A percentile compares a stretch with the other conserved stretches of the same genome.
phyloP scores from a whole-genome alignment of 1,139 yeast genomes.

The Candida buenavistaensis region DNA sequence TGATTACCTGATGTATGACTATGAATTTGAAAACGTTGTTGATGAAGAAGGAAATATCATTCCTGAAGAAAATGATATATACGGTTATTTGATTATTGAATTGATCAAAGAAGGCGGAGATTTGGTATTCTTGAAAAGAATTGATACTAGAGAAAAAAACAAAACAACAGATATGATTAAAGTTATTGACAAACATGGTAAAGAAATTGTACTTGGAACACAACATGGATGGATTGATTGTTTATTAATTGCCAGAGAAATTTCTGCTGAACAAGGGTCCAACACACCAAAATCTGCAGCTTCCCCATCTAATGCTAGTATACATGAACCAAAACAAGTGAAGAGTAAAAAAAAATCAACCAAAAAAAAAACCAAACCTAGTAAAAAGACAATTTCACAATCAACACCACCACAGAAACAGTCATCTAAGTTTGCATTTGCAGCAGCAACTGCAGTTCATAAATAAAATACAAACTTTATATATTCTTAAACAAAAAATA shows the following conservation, averaged over 20 bases:
- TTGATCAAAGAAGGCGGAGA: constrained; percentile 56
- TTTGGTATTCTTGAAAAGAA: constrained; percentile 56
- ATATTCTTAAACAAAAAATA: constrained; percentile 5
- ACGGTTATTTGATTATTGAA: constrained; percentile 67
- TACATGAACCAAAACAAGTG: constrained; percentile 3
- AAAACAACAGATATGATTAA: constrained; percentile 29
- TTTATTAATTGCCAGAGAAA: constrained; percentile 42
- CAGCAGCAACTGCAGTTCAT: constrained; percentile 50
- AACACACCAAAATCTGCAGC: constrained; percentile 2
- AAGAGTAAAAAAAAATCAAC: constrained; percentile 10
- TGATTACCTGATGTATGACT: constrained; percentile 77
- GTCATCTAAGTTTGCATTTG: constrained; percentile 40
- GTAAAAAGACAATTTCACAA: constrained; percentile 4
- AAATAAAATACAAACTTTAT: too few relatives aligned
- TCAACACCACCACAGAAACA: constrained; percentile 13
- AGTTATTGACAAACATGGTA: constrained; percentile 38
- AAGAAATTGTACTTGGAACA: constrained; percentile 35
- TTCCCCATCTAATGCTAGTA: constrained; percentile 10
- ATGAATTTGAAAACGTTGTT: constrained; percentile 54
- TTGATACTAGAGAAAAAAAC: constrained; percentile 24
- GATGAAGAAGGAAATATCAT: constrained; percentile 45
- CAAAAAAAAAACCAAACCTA: constrained; percentile 2
- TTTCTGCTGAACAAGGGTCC: constrained; percentile 11
- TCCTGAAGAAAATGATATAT: constrained; percentile 27
- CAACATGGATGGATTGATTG: constrained; percentile 50